Base-by-base conservation (phyloP, 192 early-diverging fungal genomes). In the Podila horticola region DNA sequence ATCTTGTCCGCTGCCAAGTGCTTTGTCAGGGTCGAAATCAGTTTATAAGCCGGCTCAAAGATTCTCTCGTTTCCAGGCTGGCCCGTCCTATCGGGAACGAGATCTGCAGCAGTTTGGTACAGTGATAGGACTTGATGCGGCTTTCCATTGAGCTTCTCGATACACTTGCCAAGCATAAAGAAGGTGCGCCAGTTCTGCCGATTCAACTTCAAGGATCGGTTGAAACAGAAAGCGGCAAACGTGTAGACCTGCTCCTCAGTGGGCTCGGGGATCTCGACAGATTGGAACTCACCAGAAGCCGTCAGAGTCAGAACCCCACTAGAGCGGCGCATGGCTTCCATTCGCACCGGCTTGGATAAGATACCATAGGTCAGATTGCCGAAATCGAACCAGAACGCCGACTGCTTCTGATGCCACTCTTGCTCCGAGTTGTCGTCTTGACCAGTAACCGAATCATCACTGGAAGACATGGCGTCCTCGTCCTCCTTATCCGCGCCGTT, bases 1-100 rank as follows among this genome's bases (percentile, higher is more conserved):
- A 92, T 88, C 57, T 83, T 84, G n/a, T 71, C 71, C 12, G 58
- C 26, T 5, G 68, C 79, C 10, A 92, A 61, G 60, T 82, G 83
- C 67, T 94, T 94, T 11, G 77, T 77, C 24, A 94, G 57, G 3
- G 84, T 75, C 11, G 90, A 90, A 30, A 87, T 83, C 22, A 93
- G 67, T 58, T 87, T 88, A 62, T 90, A 88, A 1, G 75, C 77
- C 19, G 91, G 86, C 58, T 94, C 91, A 36, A 92, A 79, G 24
- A 91, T 89, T 38, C 64, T 87, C 67, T 93, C 92, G 61, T 89
- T 85, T 24, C 85, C 85, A 30, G 71, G 79, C 33, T 84, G 82
- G 9, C 83, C 67, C 62, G 82, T 72, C 36, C 72, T 67, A 58
- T 66, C 67, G 12, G 77, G 74, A 19, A 82, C 81, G 33, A 61